Evolutionary conservation across 805 yeast species (phyloP).

Genomic region (Kluyveromyces dobzhanskii): DNA sequence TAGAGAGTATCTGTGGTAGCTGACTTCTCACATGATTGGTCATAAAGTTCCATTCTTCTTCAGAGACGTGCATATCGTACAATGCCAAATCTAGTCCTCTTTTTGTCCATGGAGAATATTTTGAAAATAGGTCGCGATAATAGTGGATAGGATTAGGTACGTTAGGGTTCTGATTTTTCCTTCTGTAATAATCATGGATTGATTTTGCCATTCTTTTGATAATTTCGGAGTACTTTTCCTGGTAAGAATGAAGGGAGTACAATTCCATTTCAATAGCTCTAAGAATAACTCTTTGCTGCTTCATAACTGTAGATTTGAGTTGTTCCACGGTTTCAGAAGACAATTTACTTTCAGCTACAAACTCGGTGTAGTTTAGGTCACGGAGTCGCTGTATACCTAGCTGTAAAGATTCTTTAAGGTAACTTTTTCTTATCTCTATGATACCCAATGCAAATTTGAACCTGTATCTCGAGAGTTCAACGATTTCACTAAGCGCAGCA

Average conservation of each 20-base stretch:
- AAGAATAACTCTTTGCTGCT: slow-evolving; percentile 23
- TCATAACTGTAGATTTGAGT: slow-evolving; percentile 13
- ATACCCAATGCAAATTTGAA: slow-evolving; percentile 4
- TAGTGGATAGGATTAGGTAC: slow-evolving; percentile 1
- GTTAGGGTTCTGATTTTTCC: background rate
- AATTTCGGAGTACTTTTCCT: slow-evolving; percentile 3
- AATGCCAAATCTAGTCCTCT: slow-evolving; percentile 4
- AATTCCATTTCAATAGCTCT: slow-evolving; percentile 29
- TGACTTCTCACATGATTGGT: slow-evolving; percentile 1
- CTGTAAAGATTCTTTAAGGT: slow-evolving; percentile 2
- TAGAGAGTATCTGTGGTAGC: slow-evolving; percentile 1
- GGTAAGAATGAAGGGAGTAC: slow-evolving; percentile 19
- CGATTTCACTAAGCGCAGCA: background rate
- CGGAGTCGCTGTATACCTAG: slow-evolving; percentile 1
- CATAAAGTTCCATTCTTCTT: slow-evolving; percentile 3
- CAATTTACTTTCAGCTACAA: background rate
- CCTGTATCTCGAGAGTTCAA: slow-evolving; percentile 1
- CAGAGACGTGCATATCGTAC: slow-evolving; percentile 4
- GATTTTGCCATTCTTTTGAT: slow-evolving; percentile 1
- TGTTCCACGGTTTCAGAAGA: background rate
- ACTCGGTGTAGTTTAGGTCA: slow-evolving; percentile 1
- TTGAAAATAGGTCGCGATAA: background rate
- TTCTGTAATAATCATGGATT: slow-evolving; percentile 14
- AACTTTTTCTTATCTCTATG: slow-evolving; percentile 1
- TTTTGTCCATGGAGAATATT: slow-evolving; percentile 4